Base-by-base conservation (phyloP, 495 filamentous ascomycete species). In the Friedmanniomyces endolithicus region DNA sequence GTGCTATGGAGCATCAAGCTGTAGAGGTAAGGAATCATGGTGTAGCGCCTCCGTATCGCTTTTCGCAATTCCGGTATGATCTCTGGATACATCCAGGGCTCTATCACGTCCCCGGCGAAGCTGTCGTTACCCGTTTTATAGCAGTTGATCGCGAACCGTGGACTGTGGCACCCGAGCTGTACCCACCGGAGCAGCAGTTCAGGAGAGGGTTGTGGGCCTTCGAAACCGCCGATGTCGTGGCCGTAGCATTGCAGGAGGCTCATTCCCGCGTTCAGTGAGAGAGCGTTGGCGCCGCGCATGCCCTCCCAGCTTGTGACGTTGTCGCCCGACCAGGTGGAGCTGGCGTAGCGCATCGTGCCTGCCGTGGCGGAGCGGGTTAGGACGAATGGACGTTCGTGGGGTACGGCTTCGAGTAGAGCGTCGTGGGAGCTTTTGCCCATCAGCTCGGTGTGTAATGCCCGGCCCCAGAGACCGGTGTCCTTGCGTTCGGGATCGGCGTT, bases 161-260 rank as follows among this genome's bases (percentile, higher is more conserved):
- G 73, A 16, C 81, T 83, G 69, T 84, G 75, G 64, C 80, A 77
- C 23, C 82, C 83, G 2, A 84, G 72, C 61, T 86, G 82, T 48
- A 84, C 71, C 83, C 83, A 86, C 31, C 83, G 77, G 34, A 85
- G 73, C 8, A 86, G 75, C 16, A 82, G 77, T 60, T 85, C 83
- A 11, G 82, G 81, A 0, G 74, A 77, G 4, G 82, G 82, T 59
- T 84, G 80, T 25, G 78, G 80, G 7, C 82, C 82, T 68, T 84
- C 83, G 60, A 86, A 86, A 0, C 83, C 83, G 48, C 83, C 83
- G 55, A 85, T 84, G 49, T 86, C 83, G 57, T 84, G 80, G 20
- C 83, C 83, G 60, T 80, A 81, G 65, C 73, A 70, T 65, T 78
- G 77, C 52, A 86, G 63, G 9, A 86, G 68, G 41, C 77, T 82